Evolutionary conservation across 768 basidiomycete species (phyloP), one percentile per base, ranked within the genome.

Genomic region (Sarcomyxa edulis): DNA sequence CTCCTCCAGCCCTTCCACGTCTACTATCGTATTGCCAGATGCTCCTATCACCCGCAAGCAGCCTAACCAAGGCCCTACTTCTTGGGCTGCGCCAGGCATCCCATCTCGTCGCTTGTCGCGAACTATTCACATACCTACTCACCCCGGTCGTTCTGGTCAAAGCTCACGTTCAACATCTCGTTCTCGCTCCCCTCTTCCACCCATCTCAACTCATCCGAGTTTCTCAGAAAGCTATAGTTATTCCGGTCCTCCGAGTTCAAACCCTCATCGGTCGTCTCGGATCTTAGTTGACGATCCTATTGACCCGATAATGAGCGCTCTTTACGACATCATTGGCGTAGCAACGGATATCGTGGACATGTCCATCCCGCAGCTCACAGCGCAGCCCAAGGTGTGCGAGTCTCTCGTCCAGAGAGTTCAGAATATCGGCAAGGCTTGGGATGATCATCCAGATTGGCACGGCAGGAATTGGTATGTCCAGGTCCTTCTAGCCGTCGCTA

Each of bases 381-480:
- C 85, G 6, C 78, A 86, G 46, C 83, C 94, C 35, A 91, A 93
- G 58, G 58, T 78, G 27, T 94, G 91, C 60, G 83, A 86, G 49
- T 72, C 82, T 43, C 76, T 94, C 44, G 93, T 99, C 16, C 87
- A 90, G 54, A 76, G 89, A 37, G 84, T 97, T 1, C 93, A 96
- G 61, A 73, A 73, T 43, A 88, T 97, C 46, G 96, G 96, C 47
- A 86, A 81, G 56, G 84, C 84, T 5, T 98, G 96, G 96, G 94
- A 97, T 49, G 91, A 95, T 35, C 90, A 97, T 62, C 90, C 93
- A 15, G 93, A 97, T 58, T 97, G 94, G 88, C 91, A 93, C 49
- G 94, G 96, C 18, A 74, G 95, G 41, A 91, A 87, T 43, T 99
- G 95, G 96, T 98, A 97, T 62, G 93, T 97, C 37, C 93, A 95